phyloP scores from a whole-genome alignment of 345 rosid species.

The Murraya koenigii region DNA sequence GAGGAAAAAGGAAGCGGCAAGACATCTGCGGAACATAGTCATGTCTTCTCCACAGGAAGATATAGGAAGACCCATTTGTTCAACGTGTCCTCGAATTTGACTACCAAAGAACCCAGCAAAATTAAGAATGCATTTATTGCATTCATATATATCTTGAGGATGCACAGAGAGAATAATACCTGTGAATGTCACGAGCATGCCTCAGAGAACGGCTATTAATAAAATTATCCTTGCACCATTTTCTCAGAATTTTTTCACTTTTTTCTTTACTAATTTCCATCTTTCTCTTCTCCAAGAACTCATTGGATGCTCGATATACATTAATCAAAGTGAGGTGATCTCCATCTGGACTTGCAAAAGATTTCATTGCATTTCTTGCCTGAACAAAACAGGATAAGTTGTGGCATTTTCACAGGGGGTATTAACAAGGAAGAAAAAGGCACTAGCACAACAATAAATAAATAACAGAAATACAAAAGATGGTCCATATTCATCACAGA shows the following conservation, averaged over 20 bases:
- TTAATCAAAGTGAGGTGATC: slow-evolving; percentile 83
- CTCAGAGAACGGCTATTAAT: slow-evolving; percentile 70
- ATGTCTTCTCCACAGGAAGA: slow-evolving; percentile 82
- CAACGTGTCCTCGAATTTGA: slow-evolving; percentile 70
- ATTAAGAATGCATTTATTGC: slow-evolving; percentile 1
- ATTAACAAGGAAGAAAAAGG: not conserved
- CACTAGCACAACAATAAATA: not conserved
- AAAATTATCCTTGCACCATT: slow-evolving; percentile 91
- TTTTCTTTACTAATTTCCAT: slow-evolving; percentile 35
- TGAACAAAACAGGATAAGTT: slow-evolving; percentile 28
- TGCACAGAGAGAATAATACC: slow-evolving; percentile 36
- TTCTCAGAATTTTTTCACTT: slow-evolving; percentile 55
- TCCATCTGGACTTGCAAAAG: slow-evolving; percentile 84
- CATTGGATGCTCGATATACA: slow-evolving; percentile 73
- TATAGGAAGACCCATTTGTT: slow-evolving; percentile 71
- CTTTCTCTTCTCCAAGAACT: slow-evolving; percentile 59
- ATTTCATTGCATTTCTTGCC: slow-evolving; percentile 74
- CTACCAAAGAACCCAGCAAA: slow-evolving; percentile 34
- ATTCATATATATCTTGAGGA: too few relatives aligned
- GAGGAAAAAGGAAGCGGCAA: slow-evolving; percentile 87
- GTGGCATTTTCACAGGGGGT: slow-evolving; percentile 1
- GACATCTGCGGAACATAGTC: slow-evolving; percentile 83
- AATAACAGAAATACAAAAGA: not conserved
- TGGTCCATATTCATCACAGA: not conserved
- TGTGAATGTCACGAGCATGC: slow-evolving; percentile 81